Evolutionary conservation across 2,329 filamentous ascomycete species (phyloP), one percentile per base, ranked within the genome.

Genomic region (Lasiodiplodia sp.): DNA sequence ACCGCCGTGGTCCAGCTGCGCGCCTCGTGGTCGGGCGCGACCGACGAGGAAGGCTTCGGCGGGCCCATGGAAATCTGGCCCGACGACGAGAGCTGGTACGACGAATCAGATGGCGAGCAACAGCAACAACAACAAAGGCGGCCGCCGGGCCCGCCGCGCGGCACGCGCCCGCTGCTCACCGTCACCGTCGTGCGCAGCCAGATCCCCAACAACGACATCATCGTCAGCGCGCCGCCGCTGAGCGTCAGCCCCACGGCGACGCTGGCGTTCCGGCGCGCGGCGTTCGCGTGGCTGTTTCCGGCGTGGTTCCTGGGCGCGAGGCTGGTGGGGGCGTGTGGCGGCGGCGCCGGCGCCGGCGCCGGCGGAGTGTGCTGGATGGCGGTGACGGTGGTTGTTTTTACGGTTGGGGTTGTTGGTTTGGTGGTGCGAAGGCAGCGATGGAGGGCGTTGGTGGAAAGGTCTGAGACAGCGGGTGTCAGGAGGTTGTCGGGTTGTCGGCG

Each of bases 21-120:
- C 40, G 65, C 47, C n/a, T 37, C 38, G 4, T 60, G 65, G 65
- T 37, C 38, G 11, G 53, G 31, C 21, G 25, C 44, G 6, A 47
- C 44, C 18, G 44, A 47, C 44, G 18, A 18, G 5, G 44, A 47
- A 18, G 44, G 47, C 34, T 51, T 21, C 40, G 56, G 65, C 53
- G 65, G 53, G 5, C 44, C 65, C 7, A 67, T 67, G 55, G 55
- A 57, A 31, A 51, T 67, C 31, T 67, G 65, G 65, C 65, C 55
- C 2, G 65, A 67, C 25, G 38, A 23, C 11, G 65, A 67, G 12
- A 67, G 53, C 44, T 58, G 65, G 65, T 55, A 40, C 18, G 40
- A 40, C 7, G 31, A 7, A 31, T 31, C 31, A 8, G 31, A 7
- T 7, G 28, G 28, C 28, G 28, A 23, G 23, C 23, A 23, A 28